A percentile compares a stretch with the other conserved stretches of the same genome.
phyloP scores from a whole-genome alignment of 257 asterid species.

The Cynanchum wilfordii region DNA sequence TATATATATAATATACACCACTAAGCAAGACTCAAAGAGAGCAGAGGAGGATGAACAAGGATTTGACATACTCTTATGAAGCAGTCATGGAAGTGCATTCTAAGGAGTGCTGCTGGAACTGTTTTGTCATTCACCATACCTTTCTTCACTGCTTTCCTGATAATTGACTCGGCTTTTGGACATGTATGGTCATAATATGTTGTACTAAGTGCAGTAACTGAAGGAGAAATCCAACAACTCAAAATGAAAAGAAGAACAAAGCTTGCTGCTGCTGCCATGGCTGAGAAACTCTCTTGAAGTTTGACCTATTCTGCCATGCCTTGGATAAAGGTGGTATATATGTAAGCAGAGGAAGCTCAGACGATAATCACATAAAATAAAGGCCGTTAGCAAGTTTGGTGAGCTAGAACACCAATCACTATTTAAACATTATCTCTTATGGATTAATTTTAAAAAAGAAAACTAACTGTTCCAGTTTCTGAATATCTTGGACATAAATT shows the following conservation, averaged over 20 bases:
- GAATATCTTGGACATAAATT: background rate
- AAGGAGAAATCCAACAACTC: slow-evolving; percentile 14
- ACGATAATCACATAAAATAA: background rate
- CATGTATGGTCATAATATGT: slow-evolving; percentile 66
- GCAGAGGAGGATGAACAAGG: background rate
- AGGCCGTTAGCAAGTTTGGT: slow-evolving; percentile 13
- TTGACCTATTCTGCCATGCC: background rate
- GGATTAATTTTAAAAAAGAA: background rate
- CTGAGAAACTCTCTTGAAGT: background rate
- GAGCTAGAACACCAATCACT: slow-evolving; percentile 15
- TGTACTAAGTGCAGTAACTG: slow-evolving; percentile 37
- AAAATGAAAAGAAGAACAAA: slow-evolving; percentile 18
- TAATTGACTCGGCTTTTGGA: slow-evolving; percentile 46
- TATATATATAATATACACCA: background rate
- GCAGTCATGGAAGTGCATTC: slow-evolving; percentile 92
- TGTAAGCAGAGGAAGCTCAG: slow-evolving; percentile 9
- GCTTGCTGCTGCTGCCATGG: slow-evolving; percentile 38
- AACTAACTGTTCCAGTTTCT: background rate
- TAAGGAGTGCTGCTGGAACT: slow-evolving; percentile 79
- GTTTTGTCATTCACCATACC: slow-evolving; percentile 61
- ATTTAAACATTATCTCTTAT: background rate
- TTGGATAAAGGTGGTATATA: slow-evolving; percentile 7
- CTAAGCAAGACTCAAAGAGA: background rate
- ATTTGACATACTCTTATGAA: slow-evolving; percentile 53
- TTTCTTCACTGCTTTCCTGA: slow-evolving; percentile 42